phyloP scores from a whole-genome alignment of 495 filamentous ascomycete genomes.

The Neurospora sp. region DNA sequence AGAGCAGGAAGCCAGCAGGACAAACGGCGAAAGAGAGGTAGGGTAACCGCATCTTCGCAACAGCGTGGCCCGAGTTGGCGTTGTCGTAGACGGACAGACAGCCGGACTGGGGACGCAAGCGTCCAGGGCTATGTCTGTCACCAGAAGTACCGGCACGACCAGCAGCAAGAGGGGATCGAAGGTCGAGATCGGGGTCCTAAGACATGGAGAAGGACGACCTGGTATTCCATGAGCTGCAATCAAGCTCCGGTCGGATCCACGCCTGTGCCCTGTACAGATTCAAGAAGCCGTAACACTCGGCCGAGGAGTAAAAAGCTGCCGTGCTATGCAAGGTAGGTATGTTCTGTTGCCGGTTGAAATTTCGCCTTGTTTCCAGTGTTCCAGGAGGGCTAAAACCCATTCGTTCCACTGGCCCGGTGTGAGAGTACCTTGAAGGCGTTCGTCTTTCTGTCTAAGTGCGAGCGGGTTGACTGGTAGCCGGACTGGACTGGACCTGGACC shows the following conservation, averaged over 20 bases:
- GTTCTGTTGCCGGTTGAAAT: background rate
- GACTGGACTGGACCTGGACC: background rate
- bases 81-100: conserved; percentile 10
- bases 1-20: conserved; percentile 23
- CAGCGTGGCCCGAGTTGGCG: conserved; percentile 13
- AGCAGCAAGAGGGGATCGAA: background rate
- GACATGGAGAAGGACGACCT: conserved; percentile 19
- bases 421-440: background rate
- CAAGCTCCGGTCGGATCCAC: background rate
- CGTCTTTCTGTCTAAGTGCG: background rate
- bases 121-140: conserved; percentile 13
- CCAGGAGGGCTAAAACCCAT: background rate
- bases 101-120: conserved; percentile 2
- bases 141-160: conserved; percentile 7
- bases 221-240: conserved; percentile 24
- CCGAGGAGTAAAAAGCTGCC: background rate
- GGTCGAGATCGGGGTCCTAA: conserved; percentile 12
- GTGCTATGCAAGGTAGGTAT: background rate
- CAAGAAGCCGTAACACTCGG: background rate
- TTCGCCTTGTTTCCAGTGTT: background rate
- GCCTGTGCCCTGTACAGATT: background rate
- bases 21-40: conserved; percentile 22
- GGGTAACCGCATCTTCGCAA: conserved; percentile 26
- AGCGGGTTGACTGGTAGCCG: background rate
- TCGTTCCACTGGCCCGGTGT: background rate